Evolutionary conservation across 345 rosid genomes (phyloP), one percentile per base, ranked within the genome.

Genomic region (Dipteronia dyeriana): DNA sequence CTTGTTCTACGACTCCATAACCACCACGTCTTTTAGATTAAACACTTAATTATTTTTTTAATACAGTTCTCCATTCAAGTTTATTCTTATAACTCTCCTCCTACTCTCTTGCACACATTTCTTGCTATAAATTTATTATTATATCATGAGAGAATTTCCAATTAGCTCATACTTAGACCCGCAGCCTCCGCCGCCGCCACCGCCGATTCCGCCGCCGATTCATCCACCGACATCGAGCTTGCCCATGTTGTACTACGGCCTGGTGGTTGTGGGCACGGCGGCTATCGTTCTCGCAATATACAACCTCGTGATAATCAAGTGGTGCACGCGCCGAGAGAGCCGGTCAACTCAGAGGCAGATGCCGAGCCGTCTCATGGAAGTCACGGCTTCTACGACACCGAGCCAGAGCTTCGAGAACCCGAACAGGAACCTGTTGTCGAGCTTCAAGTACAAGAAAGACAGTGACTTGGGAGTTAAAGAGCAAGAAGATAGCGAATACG

Each of bases 171-270:
- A 39, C 74, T 34, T 16, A 56, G 54, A 25, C 2, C 66, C 16
- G 2, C 66, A n/a, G n/a, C n/a, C 68, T 7, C 62, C 68, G 0
- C 75, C 75, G 1, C 84, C 80, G 5, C 66, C 63, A 3, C 54
- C 71, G 0, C 75, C 76, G 1, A 82, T 77, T 0, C 79, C 82
- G 0, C 82, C 80, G 0, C 31, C 75, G 0, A 19, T 66, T 0
- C 75, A 54, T 3, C 59, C 81, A 0, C 39, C 72, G 3, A 84
- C 74, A 45, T 67, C 82, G 20, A 79, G 77, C 71, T 19, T 85
- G 74, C 81, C 87, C 67, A 87, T 85, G 87, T 76, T 87, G 10
- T 90, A 88, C 54, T 87, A 87, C 19, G 87, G 89, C 70, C 84
- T 90, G 0, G 68, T 61, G 2, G 82, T 85, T 8, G 81, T 82